Evolutionary conservation across 495 filamentous ascomycete genomes (phyloP), one percentile per base, ranked within the genome.

Genomic region (Eremomyces bilateralis): DNA sequence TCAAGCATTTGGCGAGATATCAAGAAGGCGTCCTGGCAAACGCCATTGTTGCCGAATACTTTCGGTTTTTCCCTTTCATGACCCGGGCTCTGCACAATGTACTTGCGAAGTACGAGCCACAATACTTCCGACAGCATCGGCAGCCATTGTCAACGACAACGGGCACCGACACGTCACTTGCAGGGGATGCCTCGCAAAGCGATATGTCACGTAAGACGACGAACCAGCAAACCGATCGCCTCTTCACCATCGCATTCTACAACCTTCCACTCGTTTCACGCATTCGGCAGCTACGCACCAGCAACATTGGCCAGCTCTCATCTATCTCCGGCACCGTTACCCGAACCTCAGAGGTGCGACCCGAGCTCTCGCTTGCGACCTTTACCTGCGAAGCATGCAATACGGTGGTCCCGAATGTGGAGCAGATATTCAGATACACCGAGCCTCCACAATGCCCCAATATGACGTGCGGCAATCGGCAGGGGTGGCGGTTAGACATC

Each of bases 251-350:
- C 19, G 90, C 90, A 10, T 94, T 95, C 53, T 94, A 94, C 61
- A 93, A 95, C 51, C 61, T 99, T 15, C 85, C 88, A 1, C 63
- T 94, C n/a, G 79, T 94, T 20, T 88, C 84, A 3, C 67, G 88
- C 42, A 63, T 99, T 38, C 76, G 88, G 36, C 74, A 82, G 43
- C 65, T 99, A 38, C 75, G 88, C 16, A 92, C 88, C 18, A 62
- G 64, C n/a, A 78, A 88, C 41, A 84, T 99, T 42, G 88, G 88
- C 33, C 76, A 82, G 42, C 67, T 99, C 21, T 69, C 85, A 10
- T 92, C 85, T 1, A 83, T 99, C 44, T 94, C 85, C 11, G 88
- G 90, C 17, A 99, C 88, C 1, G 84, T 91, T 28, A 99, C 88
- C 1, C 67, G 88, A 46, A 99, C 88, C 2, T 94, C 85, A 4